Conservation (phyloP, 805 yeast species). For the Zygotorulaspora florentina region DNA sequence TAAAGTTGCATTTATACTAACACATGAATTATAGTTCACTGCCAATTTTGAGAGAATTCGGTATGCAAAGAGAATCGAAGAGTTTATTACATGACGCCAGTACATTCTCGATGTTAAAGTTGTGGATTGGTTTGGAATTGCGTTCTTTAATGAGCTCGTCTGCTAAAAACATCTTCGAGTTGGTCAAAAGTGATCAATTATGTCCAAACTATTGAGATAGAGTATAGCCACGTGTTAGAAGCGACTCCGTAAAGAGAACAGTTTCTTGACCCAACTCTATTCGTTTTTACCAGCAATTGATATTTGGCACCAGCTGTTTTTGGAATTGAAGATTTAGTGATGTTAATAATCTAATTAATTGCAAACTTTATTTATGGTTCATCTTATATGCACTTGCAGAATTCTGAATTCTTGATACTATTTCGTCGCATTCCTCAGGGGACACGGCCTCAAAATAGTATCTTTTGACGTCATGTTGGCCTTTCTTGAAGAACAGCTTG, state of each 20-base stretch:
- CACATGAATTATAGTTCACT: slow-evolving; percentile 49
- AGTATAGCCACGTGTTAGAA: not conserved
- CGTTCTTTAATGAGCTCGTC: slow-evolving; percentile 83
- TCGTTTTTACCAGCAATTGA: too few species aligned
- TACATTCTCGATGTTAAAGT: slow-evolving; percentile 75
- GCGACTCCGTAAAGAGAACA: too few species aligned
- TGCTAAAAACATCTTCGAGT: slow-evolving; percentile 58
- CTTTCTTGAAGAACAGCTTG: slow-evolving; percentile 70
- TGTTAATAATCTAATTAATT: not conserved
- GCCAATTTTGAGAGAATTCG: slow-evolving; percentile 80
- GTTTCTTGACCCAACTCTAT: too few species aligned
- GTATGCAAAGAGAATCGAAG: slow-evolving; percentile 61
- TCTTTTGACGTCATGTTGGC: slow-evolving; percentile 62
- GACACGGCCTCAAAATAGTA: slow-evolving; percentile 80
- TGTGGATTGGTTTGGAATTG: slow-evolving; percentile 87
- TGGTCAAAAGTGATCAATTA: slow-evolving; percentile 60
- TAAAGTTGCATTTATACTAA: slow-evolving; percentile 9
- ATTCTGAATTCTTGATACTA: slow-evolving; percentile 63
- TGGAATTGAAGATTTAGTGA: not conserved
- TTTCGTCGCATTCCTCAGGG: slow-evolving; percentile 60
- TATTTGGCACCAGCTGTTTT: not conserved
- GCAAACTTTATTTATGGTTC: slow-evolving; percentile 11
- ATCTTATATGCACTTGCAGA: slow-evolving; percentile 48
- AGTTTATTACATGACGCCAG: slow-evolving; percentile 52
- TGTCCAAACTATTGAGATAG: slow-evolving; percentile 55